Percentiles rank a stretch among this genome's conserved stretches.
Evolutionary conservation across 2,329 filamentous ascomycete genomes (phyloP).

Genomic region (Meredithiella fracta): DNA sequence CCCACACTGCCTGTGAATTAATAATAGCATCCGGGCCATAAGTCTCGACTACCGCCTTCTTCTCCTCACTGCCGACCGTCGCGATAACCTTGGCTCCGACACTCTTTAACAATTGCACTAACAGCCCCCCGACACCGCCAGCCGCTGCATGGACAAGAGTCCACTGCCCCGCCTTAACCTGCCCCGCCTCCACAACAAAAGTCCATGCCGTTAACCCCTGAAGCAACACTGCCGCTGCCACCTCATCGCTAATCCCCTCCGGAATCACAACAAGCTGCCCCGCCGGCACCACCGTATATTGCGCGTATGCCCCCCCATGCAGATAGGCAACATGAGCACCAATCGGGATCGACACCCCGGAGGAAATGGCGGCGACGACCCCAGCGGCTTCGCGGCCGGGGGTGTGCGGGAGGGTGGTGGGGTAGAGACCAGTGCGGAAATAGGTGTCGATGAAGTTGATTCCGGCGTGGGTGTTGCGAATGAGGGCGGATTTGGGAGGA

Average conservation of each 20-base stretch:
- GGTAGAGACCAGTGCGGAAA: conserved; percentile 73
- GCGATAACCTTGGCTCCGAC: conserved; percentile 66
- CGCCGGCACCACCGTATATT: conserved; percentile 38
- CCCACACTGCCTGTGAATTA: conserved; percentile 28
- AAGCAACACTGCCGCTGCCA: conserved; percentile 53
- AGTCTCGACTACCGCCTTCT: conserved; percentile 50
- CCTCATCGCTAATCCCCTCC: conserved; percentile 38
- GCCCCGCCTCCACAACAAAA: conserved; percentile 58
- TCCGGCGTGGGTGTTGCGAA: conserved; percentile 44
- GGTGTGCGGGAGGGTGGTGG: conserved; percentile 44
- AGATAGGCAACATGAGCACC: conserved; percentile 62
- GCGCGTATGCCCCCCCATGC: conserved; percentile 34
- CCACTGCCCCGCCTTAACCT: conserved; percentile 64
- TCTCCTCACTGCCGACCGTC: conserved; percentile 58
- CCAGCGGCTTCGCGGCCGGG: conserved; percentile 70
- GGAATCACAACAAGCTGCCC: conserved; percentile 47
- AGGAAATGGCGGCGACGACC: conserved; percentile 45
- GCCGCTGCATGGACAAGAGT: conserved; percentile 73
- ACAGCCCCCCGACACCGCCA: conserved; percentile 60
- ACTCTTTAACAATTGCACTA: conserved; percentile 56
- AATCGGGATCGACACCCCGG: conserved; percentile 26
- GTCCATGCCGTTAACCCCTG: conserved; percentile 75
- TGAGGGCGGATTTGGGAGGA: conserved; percentile 39
- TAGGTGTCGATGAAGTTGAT: conserved; percentile 55
- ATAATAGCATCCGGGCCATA: conserved; percentile 58